phyloP scores from a whole-genome alignment of 768 basidiomycete genomes.

The Phaeotremella skinneri region DNA sequence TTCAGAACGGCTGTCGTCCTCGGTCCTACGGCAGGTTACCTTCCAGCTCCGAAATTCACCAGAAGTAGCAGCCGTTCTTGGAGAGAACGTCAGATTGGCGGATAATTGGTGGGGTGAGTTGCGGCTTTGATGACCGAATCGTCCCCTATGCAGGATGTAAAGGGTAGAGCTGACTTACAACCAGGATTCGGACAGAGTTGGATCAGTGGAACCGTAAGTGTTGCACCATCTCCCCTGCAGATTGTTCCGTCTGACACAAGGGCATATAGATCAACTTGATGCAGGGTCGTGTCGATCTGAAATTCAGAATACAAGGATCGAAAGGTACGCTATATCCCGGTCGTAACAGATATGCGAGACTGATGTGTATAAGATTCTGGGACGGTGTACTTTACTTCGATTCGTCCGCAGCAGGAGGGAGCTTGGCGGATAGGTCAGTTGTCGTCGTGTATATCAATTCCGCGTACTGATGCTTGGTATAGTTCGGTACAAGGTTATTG shows the following conservation, averaged over 20 bases:
- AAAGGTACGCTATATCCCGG: conserved; percentile 25
- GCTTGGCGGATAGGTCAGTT: conserved; percentile 47
- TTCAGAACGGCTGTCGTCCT: conserved; percentile 48
- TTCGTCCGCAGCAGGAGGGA: conserved; percentile 43
- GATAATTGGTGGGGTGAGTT: conserved; percentile 48
- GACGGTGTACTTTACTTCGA: conserved; percentile 51
- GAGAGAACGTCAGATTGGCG: conserved; percentile 37
- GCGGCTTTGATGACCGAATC: not conserved
- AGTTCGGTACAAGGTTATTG: conserved; percentile 51
- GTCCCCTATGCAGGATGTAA: not conserved
- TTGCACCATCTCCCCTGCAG: not conserved
- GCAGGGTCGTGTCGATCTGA: conserved; percentile 50
- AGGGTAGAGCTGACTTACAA: not conserved
- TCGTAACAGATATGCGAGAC: not conserved
- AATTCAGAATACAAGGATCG: conserved; percentile 40
- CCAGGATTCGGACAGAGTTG: conserved; percentile 49
- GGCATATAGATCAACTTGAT: conserved; percentile 40
- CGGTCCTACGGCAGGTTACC: conserved; percentile 44
- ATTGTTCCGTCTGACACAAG: not conserved
- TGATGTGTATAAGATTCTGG: conserved; percentile 33
- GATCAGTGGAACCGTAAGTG: conserved; percentile 46
- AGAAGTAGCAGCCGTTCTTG: conserved; percentile 37
- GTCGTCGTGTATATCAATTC: not conserved
- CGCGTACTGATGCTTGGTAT: not conserved
- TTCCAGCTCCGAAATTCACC: conserved; percentile 47